A percentile compares a stretch with the other conserved stretches of the same genome.
Evolutionary conservation across 306 rosid species (phyloP).

Genomic region (Echinosophora koreensis): DNA sequence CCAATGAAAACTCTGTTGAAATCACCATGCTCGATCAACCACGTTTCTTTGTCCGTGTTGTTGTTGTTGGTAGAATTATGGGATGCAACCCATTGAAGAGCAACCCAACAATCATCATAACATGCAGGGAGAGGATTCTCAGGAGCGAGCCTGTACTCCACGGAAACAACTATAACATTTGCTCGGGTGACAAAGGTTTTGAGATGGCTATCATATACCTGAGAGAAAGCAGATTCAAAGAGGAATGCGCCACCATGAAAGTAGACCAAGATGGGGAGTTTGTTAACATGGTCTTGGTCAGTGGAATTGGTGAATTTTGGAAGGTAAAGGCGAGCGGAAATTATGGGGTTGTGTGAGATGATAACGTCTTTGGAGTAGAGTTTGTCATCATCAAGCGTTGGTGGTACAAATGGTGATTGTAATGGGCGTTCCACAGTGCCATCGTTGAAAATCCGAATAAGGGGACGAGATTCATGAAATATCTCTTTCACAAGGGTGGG

Average conservation of each 20-base stretch:
- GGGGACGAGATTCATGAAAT: constrained; percentile 10
- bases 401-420: constrained; percentile 39
- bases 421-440: constrained; percentile 43
- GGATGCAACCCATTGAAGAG: constrained; percentile 53
- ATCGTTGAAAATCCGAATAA: constrained; percentile 35
- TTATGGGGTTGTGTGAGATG: constrained; percentile 45
- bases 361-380: constrained; percentile 53
- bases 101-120: constrained; percentile 55
- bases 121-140: constrained; percentile 53
- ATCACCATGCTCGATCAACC: constrained; percentile 48
- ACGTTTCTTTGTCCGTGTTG: no score
- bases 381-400: constrained; percentile 45
- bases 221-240: constrained; percentile 52
- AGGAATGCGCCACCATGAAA: constrained; percentile 59
- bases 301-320: constrained; percentile 32
- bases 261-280: constrained; percentile 58
- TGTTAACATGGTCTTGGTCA: not conserved
- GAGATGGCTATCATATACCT: constrained; percentile 40
- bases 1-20: constrained; percentile 44
- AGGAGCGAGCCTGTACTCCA: constrained; percentile 59
- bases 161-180: constrained; percentile 50
- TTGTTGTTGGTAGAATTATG: not conserved
- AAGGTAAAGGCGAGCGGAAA: constrained; percentile 50
- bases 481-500: constrained; percentile 33
- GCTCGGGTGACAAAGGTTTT: constrained; percentile 41